phyloP scores from a whole-genome alignment of 2,329 filamentous ascomycete species.

The Nemania diffusa region DNA sequence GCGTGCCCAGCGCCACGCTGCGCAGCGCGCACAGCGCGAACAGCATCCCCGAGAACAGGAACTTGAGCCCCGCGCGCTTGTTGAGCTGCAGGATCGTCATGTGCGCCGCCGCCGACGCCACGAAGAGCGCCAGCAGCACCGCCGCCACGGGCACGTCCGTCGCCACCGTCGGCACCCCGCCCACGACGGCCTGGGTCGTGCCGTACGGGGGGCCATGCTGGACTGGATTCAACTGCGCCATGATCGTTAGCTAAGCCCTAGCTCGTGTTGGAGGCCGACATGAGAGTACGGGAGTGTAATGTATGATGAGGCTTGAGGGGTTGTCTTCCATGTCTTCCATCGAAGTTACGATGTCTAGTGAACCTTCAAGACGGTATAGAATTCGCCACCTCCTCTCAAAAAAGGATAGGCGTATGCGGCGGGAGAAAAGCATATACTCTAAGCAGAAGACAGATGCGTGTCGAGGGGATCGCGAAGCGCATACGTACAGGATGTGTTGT shows the following conservation, averaged over 20 bases:
- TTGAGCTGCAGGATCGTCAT: slow-evolving; percentile 56
- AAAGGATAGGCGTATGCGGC: neutral
- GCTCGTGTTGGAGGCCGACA: neutral
- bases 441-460: neutral
- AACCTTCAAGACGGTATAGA: neutral
- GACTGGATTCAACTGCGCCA: slow-evolving; percentile 4
- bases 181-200: slow-evolving; percentile 39
- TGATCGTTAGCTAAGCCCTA: neutral
- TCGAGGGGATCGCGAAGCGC: neutral
- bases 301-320: neutral
- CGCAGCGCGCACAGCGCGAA: slow-evolving; percentile 70
- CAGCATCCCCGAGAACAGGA: slow-evolving; percentile 66
- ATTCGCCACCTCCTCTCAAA: neutral
- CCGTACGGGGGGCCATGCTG: slow-evolving; percentile 40
- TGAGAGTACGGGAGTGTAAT: neutral
- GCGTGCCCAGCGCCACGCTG: slow-evolving; percentile 61
- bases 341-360: too few relatives aligned
- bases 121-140: slow-evolving; percentile 42
- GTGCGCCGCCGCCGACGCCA: slow-evolving; percentile 42
- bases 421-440: neutral
- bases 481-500: slow-evolving; percentile 23
- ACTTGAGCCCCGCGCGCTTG: slow-evolving; percentile 63
- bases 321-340: too few relatives aligned
- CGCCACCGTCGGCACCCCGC: slow-evolving; percentile 38
- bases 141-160: slow-evolving; percentile 43